These are phyloP conservation scores for Malbranchea zuffiana DNA, from an alignment of 2,329 filamentous ascomycete species.

Conservation along the genomic window DNA sequence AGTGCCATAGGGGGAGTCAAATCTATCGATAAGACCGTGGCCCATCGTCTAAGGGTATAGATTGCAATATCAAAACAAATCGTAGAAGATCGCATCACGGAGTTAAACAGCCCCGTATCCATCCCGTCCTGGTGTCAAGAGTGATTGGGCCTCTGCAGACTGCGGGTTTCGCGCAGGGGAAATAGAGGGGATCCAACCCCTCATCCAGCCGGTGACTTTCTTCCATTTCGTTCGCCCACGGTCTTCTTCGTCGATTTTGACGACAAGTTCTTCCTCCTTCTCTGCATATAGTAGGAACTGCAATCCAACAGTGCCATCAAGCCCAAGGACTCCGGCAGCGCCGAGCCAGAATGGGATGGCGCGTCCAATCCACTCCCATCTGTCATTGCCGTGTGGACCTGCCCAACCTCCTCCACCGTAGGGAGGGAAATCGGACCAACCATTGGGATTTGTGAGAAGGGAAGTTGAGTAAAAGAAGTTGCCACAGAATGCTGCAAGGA, in stretches of 20 bases:
- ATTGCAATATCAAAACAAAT: no score
- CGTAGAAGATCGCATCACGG: no score
- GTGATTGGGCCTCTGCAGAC: slow-evolving; percentile 22
- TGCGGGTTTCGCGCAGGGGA: slow-evolving; percentile 24
- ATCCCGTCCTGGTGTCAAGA: slow-evolving; percentile 21
- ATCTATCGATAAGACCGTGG: no score
- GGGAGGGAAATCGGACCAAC: slow-evolving; percentile 47
- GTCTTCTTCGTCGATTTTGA: slow-evolving; percentile 36
- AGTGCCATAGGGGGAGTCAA: no score
- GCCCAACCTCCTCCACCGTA: slow-evolving; percentile 52
- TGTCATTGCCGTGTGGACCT: slow-evolving; percentile 43
- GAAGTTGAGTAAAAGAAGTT: slow-evolving; percentile 57
- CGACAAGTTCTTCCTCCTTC: slow-evolving; percentile 32
- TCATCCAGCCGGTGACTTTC: slow-evolving; percentile 53
- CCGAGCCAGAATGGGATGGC: slow-evolving; percentile 56
- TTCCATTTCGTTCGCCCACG: slow-evolving; percentile 41
- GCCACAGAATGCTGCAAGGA: slow-evolving; percentile 55
- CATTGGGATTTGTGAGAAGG: slow-evolving; percentile 52
- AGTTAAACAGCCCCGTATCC: slow-evolving; percentile 29
- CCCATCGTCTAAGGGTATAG: no score
- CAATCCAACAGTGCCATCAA: slow-evolving; percentile 52
- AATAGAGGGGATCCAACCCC: slow-evolving; percentile 51
- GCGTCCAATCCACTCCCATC: slow-evolving; percentile 46
- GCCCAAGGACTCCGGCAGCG: slow-evolving; percentile 51
- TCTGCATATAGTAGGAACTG: slow-evolving; percentile 53